phyloP scores from a whole-genome alignment of 2,329 filamentous ascomycete genomes.

The Ophiostoma sp. region DNA sequence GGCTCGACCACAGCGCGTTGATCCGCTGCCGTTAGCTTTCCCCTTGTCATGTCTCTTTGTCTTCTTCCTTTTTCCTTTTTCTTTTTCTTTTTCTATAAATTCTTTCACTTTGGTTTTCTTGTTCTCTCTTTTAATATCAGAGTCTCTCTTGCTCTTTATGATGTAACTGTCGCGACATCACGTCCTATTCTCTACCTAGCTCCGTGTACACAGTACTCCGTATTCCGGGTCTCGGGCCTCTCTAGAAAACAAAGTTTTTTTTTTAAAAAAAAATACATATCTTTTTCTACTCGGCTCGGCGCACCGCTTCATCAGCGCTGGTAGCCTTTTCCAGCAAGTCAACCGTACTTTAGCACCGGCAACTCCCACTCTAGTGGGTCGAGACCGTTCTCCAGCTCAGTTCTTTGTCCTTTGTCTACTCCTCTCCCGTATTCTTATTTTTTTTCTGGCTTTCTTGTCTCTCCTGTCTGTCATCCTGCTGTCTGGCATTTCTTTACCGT shows the following conservation, averaged over 20 bases:
- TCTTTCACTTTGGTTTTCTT: not conserved
- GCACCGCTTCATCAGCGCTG: not conserved
- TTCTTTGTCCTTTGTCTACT: not conserved
- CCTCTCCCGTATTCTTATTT: not conserved
- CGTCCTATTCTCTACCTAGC: not conserved
- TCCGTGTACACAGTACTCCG: not conserved
- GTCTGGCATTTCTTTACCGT: not conserved
- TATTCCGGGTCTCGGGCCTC: not conserved
- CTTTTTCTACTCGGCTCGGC: not conserved
- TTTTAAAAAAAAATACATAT: not conserved
- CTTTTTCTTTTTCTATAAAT: not conserved
- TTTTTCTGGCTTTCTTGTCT: not conserved
- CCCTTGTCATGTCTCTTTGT: not conserved
- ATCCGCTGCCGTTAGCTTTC: not conserved
- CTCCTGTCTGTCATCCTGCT: not conserved
- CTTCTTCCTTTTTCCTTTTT: not conserved
- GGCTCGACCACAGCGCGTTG: not conserved
- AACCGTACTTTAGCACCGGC: conserved; percentile 6
- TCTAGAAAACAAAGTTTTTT: not conserved
- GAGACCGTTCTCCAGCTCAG: not conserved
- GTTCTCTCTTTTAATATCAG: not conserved
- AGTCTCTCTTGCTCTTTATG: not conserved
- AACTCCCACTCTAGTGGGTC: conserved; percentile 4
- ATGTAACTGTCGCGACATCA: not conserved
- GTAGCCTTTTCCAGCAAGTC: not conserved